Evolutionary conservation across 176 grass and related monocot genomes (phyloP), one percentile per base, ranked within the genome.

Genomic region (Eremochloa ophiuroides): DNA sequence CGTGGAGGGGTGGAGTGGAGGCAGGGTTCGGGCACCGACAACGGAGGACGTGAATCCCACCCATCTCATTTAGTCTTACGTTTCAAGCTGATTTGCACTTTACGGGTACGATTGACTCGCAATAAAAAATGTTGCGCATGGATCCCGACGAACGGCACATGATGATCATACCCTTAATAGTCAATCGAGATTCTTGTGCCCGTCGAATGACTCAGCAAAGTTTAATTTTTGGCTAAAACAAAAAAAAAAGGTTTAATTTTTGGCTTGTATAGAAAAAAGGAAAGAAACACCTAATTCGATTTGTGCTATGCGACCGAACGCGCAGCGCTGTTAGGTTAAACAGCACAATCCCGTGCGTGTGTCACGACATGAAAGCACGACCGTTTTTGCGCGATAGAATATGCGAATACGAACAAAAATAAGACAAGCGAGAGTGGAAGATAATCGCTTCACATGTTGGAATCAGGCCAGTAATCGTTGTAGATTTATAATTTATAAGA

Each of bases 31-130:
- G 39, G 43, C 78, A 71, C 78, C 71, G 30, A 68, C 46, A 8
- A n/a, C 14, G 44, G 44, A 48, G 69, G 46, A 84, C 61, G 62
- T 75, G 76, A 68, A 85, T 80, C 34, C 80, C 77, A 4, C 34
- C 80, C 77, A 4, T 16, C 17, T 62, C 39, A 12, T 62, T 62
- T 62, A 28, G 60, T 22, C 35, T 16, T 47, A 11, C 3, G 73
- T 46, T 34, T 75, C 28, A 84, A 79, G 80, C 56, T 16, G 66
- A 72, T 6, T 6, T 66, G 9, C 42, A 47, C 50, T 80, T 84
- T 53, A 84, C 31, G 10, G 6, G 31, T 27, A 35, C 42, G 16
- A 55, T 85, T 89, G 82, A 89, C 82, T 20, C 5, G 42, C 9
- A 18, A 83, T 80, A 66, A 66, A 73, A 64, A 29, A 84, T 66